These are phyloP conservation scores for Ceratonia siliqua DNA, from an alignment of 306 rosid species.

Conservation along the genomic window DNA sequence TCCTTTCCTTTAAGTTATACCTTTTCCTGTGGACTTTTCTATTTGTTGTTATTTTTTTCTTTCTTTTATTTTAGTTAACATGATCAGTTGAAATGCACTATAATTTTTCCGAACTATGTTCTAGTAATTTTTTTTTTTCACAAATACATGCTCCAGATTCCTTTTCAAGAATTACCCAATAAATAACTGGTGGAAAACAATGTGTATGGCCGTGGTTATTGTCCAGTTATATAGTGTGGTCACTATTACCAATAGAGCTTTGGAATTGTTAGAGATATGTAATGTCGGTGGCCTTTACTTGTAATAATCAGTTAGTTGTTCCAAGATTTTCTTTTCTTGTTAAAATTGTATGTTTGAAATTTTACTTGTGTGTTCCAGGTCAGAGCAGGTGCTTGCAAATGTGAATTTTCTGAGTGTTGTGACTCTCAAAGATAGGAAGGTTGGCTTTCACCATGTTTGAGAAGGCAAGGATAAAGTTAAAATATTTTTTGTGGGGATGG, in stretches of 20 bases:
- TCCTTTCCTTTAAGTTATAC: background rate
- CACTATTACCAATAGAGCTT: background rate
- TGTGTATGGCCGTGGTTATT: background rate
- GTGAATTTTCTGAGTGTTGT: conserved; percentile 65
- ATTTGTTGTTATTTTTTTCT: background rate
- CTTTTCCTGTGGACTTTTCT: background rate
- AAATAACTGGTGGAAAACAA: background rate
- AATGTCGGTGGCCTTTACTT: background rate
- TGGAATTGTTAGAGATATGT: background rate
- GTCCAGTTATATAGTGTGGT: background rate
- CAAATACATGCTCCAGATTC: background rate
- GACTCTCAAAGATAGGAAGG: conserved; percentile 55
- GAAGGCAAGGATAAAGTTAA: conserved; percentile 5
- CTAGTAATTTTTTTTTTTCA: background rate
- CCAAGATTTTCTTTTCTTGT: background rate
- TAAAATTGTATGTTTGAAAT: conserved; percentile 9
- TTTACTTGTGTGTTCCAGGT: conserved; percentile 49
- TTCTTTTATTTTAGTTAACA: background rate
- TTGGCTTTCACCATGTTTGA: background rate
- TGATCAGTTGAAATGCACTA: background rate
- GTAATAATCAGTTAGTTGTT: background rate
- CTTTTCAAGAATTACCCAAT: background rate
- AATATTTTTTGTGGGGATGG: background rate
- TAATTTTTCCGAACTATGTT: background rate
- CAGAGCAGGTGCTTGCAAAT: conserved; percentile 64